Percentiles rank a stretch among this genome's conserved stretches.
phyloP scores from a whole-genome alignment of 306 rosid genomes.

The Pterocarpus santalinus region DNA sequence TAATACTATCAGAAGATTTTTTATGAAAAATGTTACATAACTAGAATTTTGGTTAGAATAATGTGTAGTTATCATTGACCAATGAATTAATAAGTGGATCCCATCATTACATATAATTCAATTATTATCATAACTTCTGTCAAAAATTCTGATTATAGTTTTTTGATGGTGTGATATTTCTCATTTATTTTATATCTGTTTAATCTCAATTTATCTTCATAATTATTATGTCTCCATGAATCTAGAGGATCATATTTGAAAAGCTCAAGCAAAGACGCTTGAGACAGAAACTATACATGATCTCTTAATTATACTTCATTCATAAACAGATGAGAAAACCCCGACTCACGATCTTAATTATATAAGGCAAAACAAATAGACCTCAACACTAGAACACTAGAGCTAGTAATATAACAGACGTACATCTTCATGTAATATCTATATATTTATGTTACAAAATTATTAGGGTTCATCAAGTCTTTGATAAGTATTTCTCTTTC shows the following conservation, averaged over 20 bases:
- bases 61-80: no score
- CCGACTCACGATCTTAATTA: background rate
- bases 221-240: background rate
- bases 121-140: no score
- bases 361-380: background rate
- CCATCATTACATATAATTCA: no score
- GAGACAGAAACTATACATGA: background rate
- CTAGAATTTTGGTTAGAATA: no score
- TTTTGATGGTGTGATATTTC: no score
- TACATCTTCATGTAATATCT: background rate
- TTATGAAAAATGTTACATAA: no score
- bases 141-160: no score
- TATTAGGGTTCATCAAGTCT: constrained; percentile 36
- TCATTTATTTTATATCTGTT: background rate
- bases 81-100: no score
- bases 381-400: background rate
- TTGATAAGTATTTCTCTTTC: constrained; percentile 32
- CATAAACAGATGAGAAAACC: background rate
- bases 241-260: background rate
- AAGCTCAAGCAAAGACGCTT: background rate
- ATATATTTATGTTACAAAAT: constrained; percentile 26
- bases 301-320: background rate
- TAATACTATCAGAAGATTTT: no score
- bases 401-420: constrained; percentile 11
- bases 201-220: background rate